Percentiles rank a stretch among this genome's conserved stretches.
Evolutionary conservation across 1,284 basidiomycete species (phyloP).

Genomic region (Naganishia liquefaciens): DNA sequence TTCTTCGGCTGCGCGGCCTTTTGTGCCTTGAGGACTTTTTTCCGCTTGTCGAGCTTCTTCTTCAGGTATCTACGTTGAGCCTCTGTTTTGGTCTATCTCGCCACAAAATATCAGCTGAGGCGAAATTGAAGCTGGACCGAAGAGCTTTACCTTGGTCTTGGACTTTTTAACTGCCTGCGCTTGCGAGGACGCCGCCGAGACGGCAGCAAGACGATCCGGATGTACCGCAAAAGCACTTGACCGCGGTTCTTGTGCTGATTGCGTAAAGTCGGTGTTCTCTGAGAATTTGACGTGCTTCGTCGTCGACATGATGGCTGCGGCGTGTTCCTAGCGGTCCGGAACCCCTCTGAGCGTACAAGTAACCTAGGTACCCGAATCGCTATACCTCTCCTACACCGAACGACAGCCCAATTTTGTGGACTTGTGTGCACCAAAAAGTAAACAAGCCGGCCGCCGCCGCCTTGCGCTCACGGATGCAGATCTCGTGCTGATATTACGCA

Average conservation of each 20-base stretch:
- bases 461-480: background rate
- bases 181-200: slow-evolving; percentile 12
- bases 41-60: slow-evolving; percentile 65
- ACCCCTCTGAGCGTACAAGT: no score
- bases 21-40: slow-evolving; percentile 57
- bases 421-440: slow-evolving; percentile 5
- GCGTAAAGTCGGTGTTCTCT: slow-evolving; percentile 2
- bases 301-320: background rate
- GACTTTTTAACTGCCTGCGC: slow-evolving; percentile 11
- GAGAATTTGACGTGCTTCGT: slow-evolving; percentile 26
- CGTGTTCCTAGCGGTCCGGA: background rate
- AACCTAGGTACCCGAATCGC: no score
- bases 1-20: slow-evolving; percentile 51
- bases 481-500: slow-evolving; percentile 10
- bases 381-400: background rate
- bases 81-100: slow-evolving; percentile 55
- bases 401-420: slow-evolving; percentile 14
- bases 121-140: no score
- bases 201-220: slow-evolving; percentile 25
- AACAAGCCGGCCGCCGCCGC: slow-evolving; percentile 6
- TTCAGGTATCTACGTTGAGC: slow-evolving; percentile 67
- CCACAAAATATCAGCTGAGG: background rate
- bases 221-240: slow-evolving; percentile 10
- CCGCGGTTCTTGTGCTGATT: background rate
- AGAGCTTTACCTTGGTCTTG: background rate